These are phyloP conservation scores for Tripterygium wilfordii DNA, from an alignment of 177 flowering plant species.

Conservation along the genomic window DNA sequence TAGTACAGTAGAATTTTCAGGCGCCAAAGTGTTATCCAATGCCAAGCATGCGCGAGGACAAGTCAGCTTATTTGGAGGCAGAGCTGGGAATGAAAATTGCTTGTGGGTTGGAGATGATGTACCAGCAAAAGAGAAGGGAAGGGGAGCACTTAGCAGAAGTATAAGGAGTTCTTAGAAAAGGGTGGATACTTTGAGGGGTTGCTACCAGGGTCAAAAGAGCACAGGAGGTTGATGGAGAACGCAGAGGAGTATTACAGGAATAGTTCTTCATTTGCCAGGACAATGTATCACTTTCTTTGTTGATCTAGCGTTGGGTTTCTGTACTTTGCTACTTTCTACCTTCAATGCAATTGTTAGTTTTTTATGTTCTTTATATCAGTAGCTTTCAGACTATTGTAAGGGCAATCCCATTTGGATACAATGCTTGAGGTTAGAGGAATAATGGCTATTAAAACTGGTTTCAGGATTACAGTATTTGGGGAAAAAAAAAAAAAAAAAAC, in stretches of 20 bases:
- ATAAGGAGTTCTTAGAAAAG: conserved; percentile 56
- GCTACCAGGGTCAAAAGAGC: conserved; percentile 82
- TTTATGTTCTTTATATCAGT: too few relatives aligned
- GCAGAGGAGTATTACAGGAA: conserved; percentile 67
- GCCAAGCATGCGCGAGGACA: conserved; percentile 44
- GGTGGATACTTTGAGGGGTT: conserved; percentile 75
- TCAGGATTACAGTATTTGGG: too few relatives aligned
- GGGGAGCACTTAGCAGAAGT: conserved; percentile 73
- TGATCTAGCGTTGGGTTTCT: not conserved
- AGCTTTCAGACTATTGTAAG: too few relatives aligned
- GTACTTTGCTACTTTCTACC: too few relatives aligned
- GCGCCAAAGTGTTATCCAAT: conserved; percentile 84
- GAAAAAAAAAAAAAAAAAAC: too few relatives aligned
- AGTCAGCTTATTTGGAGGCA: conserved; percentile 49
- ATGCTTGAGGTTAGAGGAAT: too few relatives aligned
- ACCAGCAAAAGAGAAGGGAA: conserved; percentile 67
- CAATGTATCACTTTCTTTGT: conserved; percentile 45
- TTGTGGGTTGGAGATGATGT: conserved; percentile 97
- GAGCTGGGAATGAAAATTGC: conserved; percentile 96
- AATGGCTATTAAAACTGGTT: too few relatives aligned
- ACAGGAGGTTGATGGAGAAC: conserved; percentile 66
- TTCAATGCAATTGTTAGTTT: too few relatives aligned
- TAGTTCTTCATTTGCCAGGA: conserved; percentile 42
- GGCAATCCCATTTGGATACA: too few relatives aligned
- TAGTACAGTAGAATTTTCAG: conserved; percentile 81